Evolutionary conservation across 805 yeast genomes (phyloP), one percentile per base, ranked within the genome.

Genomic region (Pichia phayaonensis): DNA sequence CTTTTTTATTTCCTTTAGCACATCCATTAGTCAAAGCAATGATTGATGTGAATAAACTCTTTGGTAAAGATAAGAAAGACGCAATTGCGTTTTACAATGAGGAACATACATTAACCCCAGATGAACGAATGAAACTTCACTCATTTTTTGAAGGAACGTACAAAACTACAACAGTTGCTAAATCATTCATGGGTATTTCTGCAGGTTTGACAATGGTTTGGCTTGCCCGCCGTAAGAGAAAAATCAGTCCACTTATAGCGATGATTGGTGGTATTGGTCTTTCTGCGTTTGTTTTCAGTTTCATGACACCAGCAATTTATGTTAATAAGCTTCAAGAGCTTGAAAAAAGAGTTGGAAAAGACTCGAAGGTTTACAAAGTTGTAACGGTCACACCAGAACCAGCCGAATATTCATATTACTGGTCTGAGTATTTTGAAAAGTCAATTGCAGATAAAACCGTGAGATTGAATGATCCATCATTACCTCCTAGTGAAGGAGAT

Each of bases 401-500:
- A 4, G 49, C 54, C 16, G 48, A 48, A 13, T 53, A 59, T 23
- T 46, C 63, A 12, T 57, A 50, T 26, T 56, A 57, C 29, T 77
- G 80, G 80, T 65, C 73, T 40, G 56, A 73, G 20, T 83, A 83
- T 61, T 83, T 75, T 61, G 65, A 70, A 44, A 61, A 71, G 50
- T 73, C 84, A 0, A 67, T 72, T 34, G 69, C 70, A 16, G 76
- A 82, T 54, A 79, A 82, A 1, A 71, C 71, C 18, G 69, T 71
- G 46, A 69, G 75, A 40, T 63, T 82, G 55, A 74, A 75, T 45
- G 82, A 82, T 58, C 87, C 87, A 8, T 65, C 26, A 13, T 13
- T 16, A 23, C 7, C 21, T 4, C 27, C 5, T 3, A n/a, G 11
- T 18, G 24, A 71, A 56, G 59, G 59, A 0, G 56, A 44, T 15